Percentiles rank a stretch among this genome's conserved stretches.
These are phyloP conservation scores for Graphilbum fragrans DNA, from an alignment of 2,329 filamentous ascomycete species.

Conservation along the genomic window DNA sequence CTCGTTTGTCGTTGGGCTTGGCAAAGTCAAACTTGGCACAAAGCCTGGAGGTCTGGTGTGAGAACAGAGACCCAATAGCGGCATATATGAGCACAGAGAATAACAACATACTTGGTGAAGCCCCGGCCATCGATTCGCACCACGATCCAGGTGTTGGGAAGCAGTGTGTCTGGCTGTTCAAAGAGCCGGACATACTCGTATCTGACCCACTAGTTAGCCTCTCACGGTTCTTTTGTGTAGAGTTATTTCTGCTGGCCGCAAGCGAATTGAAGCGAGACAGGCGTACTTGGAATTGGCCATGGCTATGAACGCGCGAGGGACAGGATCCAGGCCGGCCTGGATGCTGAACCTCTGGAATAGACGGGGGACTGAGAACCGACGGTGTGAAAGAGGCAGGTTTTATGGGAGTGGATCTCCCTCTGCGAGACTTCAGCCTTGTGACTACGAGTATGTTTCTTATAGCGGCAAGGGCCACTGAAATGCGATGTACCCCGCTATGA, in stretches of 20 bases:
- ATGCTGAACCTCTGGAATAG: no score
- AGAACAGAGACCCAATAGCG: conserved; percentile 6
- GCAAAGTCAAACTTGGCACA: conserved; percentile 72
- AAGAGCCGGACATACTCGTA: conserved; percentile 92
- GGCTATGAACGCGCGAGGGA: neutral
- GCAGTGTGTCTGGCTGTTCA: conserved; percentile 66
- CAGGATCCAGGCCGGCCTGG: neutral
- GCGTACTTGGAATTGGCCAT: conserved; percentile 18
- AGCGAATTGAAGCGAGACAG: no score
- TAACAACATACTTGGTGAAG: conserved; percentile 65
- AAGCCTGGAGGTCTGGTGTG: conserved; percentile 39
- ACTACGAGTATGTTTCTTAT: neutral
- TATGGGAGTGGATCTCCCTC: neutral
- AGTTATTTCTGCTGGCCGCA: no score
- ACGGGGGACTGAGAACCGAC: neutral
- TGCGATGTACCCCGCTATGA: no score
- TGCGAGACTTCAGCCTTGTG: neutral
- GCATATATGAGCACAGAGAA: neutral
- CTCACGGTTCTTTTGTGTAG: no score
- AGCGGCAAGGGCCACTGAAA: no score
- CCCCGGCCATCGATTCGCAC: conserved; percentile 87
- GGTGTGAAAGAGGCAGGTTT: neutral
- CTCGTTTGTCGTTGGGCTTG: conserved; percentile 85
- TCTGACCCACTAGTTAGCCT: conserved; percentile 19
- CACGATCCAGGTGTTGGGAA: conserved; percentile 92